Percentiles rank a stretch among this genome's conserved stretches.
Evolutionary conservation across 306 rosid genomes (phyloP).

Genomic region (Heteromeles arbutifolia): DNA sequence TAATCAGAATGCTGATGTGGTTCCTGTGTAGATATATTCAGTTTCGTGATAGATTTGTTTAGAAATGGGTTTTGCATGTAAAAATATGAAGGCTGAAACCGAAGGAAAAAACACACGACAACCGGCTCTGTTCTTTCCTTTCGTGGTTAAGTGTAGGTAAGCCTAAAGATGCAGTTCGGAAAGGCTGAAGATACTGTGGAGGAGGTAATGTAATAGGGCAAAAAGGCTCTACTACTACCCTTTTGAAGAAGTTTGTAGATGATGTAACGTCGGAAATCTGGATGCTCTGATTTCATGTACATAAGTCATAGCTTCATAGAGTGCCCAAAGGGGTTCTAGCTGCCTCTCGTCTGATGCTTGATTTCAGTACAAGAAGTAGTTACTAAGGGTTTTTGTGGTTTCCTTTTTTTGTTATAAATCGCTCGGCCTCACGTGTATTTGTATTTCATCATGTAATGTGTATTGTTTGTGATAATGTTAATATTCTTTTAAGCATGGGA

Average conservation of each 20-base stretch:
- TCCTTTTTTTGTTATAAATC: not conserved
- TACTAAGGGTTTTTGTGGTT: slow-evolving; percentile 13
- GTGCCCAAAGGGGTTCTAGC: slow-evolving; percentile 44
- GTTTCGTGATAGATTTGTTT: slow-evolving; percentile 10
- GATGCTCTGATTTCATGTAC: slow-evolving; percentile 42
- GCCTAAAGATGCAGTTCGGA: slow-evolving; percentile 34
- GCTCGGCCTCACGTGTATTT: slow-evolving; percentile 16
- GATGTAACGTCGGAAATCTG: slow-evolving; percentile 3
- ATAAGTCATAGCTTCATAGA: slow-evolving; percentile 30
- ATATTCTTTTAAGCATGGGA: not conserved
- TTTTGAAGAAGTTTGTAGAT: slow-evolving; percentile 18
- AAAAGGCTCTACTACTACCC: slow-evolving; percentile 2
- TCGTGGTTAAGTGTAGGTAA: slow-evolving; percentile 30
- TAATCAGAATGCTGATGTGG: slow-evolving; percentile 65
- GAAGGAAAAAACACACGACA: slow-evolving; percentile 11
- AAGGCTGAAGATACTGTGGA: slow-evolving; percentile 13
- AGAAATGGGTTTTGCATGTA: slow-evolving; percentile 20
- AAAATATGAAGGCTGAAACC: slow-evolving; percentile 26
- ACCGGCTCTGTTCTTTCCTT: slow-evolving; percentile 19
- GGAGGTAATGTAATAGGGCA: slow-evolving; percentile 6
- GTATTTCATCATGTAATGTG: slow-evolving; percentile 5
- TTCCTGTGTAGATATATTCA: slow-evolving; percentile 59
- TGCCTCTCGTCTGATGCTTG: slow-evolving; percentile 22
- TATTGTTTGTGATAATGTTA: slow-evolving; percentile 15
- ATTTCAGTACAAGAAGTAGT: slow-evolving; percentile 16